Evolutionary conservation across 164 flowering plant species (phyloP).

Genomic region (Nymphaea colorata): DNA sequence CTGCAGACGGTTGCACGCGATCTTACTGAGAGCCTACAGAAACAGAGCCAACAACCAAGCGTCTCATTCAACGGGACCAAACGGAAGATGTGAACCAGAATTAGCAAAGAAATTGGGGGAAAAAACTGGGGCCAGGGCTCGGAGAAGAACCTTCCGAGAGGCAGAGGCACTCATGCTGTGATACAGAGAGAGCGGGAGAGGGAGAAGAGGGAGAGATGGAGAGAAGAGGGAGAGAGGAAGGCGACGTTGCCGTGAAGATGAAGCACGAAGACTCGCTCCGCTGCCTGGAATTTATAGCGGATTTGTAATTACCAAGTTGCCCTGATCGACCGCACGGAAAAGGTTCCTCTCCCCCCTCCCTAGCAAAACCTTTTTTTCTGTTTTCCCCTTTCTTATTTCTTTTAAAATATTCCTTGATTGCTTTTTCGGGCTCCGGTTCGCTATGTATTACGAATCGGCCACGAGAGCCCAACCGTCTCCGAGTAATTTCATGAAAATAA

Average conservation of each 20-base stretch:
- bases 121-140: too few species aligned
- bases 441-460: too few species aligned
- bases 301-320: neutral
- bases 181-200: neutral
- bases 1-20: conserved; percentile 76
- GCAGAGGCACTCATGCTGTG: conserved; percentile 2
- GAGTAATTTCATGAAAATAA: too few species aligned
- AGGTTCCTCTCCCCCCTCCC: too few species aligned
- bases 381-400: too few species aligned
- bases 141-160: conserved; percentile 2
- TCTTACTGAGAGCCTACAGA: conserved; percentile 59
- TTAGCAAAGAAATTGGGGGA: neutral
- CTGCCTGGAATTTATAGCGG: neutral
- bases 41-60: neutral
- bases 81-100: neutral
- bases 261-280: neutral
- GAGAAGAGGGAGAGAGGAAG: neutral
- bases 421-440: too few species aligned
- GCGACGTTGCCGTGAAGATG: neutral
- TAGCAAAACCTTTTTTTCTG: too few species aligned
- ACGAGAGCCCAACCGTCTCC: too few species aligned
- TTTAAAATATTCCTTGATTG: too few species aligned
- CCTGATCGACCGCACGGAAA: neutral
- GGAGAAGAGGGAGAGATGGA: conserved; percentile 1
- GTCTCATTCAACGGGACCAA: neutral